Evolutionary conservation across 208 protist species (phyloP).

Genomic region (Acanthamoeba sp.): DNA sequence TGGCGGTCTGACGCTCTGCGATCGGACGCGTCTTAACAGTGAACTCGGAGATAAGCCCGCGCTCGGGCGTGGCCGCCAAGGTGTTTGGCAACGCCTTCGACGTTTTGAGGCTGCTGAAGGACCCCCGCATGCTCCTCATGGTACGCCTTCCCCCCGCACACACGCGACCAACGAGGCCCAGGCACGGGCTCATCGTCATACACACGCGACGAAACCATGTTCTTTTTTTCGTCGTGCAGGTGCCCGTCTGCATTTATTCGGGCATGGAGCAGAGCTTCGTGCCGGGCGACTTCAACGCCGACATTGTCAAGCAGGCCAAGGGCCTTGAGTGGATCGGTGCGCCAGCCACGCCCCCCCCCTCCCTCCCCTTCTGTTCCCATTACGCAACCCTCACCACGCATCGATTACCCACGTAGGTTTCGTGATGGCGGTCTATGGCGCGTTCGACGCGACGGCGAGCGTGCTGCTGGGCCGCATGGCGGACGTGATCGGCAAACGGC

Average conservation of each 20-base stretch:
- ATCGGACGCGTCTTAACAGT: not conserved
- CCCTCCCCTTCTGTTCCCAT: not conserved
- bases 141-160: not conserved
- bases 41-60: not conserved
- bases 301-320: slow-evolving; percentile 62
- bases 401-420: not conserved
- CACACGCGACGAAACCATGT: too few species aligned
- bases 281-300: slow-evolving; percentile 48
- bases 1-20: not conserved
- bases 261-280: slow-evolving; percentile 64
- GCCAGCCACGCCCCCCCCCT: not conserved
- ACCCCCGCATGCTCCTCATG: slow-evolving; percentile 43
- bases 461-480: slow-evolving; percentile 52
- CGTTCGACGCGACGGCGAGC: slow-evolving; percentile 38
- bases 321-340: slow-evolving; percentile 53
- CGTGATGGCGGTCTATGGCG: slow-evolving; percentile 44
- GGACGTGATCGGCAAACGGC: slow-evolving; percentile 28
- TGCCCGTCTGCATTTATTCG: slow-evolving; percentile 39
- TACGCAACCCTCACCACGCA: not conserved
- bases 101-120: slow-evolving; percentile 10
- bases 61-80: not conserved
- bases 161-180: too few species aligned
- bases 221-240: too few species aligned
- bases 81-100: not conserved
- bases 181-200: too few species aligned